Evolutionary conservation across 208 protist genomes (phyloP).

Genomic region (Lotmaria passim): DNA sequence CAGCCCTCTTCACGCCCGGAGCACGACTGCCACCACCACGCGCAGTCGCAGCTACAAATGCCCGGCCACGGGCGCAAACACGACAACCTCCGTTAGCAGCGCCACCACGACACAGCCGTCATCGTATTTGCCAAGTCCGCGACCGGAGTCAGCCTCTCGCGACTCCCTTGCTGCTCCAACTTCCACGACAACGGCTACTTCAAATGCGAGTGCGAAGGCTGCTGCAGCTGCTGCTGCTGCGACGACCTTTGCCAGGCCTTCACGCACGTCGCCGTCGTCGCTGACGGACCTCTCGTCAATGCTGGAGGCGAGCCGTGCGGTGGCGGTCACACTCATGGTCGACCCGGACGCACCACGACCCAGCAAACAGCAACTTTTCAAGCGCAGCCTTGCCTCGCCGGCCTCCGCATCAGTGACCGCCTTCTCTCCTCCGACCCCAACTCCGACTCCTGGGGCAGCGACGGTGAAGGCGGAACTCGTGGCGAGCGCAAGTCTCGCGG

Average conservation of each 20-base stretch:
- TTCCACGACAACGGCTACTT: no score
- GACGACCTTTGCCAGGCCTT: no score
- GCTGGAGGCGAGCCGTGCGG: not conserved
- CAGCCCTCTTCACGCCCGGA: not conserved
- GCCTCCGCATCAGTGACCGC: no score
- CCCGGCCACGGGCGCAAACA: no score
- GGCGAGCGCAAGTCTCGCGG: not conserved
- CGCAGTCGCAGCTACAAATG: not conserved
- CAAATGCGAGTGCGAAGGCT: no score
- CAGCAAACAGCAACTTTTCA: not conserved
- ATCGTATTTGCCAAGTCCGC: conserved; percentile 1
- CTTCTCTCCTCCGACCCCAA: no score
- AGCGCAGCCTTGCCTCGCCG: no score
- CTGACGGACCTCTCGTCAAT: conserved; percentile 7
- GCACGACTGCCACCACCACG: not conserved
- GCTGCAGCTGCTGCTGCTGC: not conserved
- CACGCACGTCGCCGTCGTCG: conserved; percentile 12
- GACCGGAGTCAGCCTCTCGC: not conserved
- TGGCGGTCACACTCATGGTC: conserved; percentile 31
- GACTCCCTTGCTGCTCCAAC: no score
- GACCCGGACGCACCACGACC: conserved; percentile 34
- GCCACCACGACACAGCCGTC: no score
- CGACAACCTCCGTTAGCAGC: no score
- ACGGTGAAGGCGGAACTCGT: not conserved
- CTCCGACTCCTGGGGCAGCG: no score